A percentile compares a stretch with the other conserved stretches of the same genome.
These are phyloP conservation scores for Candida coquimbonensis DNA, from an alignment of 805 yeast species.

Conservation along the genomic window DNA sequence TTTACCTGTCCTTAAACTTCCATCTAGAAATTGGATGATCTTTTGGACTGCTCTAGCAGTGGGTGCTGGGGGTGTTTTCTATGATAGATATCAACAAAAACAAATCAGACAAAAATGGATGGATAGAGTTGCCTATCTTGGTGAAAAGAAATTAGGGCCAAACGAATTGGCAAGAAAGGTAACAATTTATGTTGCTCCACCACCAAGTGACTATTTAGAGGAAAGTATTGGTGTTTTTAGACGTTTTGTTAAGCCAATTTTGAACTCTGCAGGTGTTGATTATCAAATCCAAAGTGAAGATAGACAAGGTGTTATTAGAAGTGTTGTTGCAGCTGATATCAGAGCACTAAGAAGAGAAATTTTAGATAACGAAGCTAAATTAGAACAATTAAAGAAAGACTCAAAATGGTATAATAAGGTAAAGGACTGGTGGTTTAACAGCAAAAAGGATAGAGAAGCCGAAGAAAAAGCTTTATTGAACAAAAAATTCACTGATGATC, in stretches of 20 bases:
- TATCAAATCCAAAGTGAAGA: slow-evolving; percentile 69
- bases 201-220: slow-evolving; percentile 85
- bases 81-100: slow-evolving; percentile 72
- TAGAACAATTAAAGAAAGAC: slow-evolving; percentile 13
- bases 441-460: slow-evolving; percentile 5
- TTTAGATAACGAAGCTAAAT: slow-evolving; percentile 23
- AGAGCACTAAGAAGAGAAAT: slow-evolving; percentile 55
- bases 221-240: slow-evolving; percentile 68
- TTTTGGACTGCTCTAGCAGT: slow-evolving; percentile 69
- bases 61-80: slow-evolving; percentile 67
- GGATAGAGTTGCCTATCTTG: slow-evolving; percentile 45
- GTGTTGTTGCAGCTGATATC: slow-evolving; percentile 73
- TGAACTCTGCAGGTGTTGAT: slow-evolving; percentile 80
- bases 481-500: slow-evolving; percentile 26
- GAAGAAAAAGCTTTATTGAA: slow-evolving; percentile 15
- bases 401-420: slow-evolving; percentile 15
- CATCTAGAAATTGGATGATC: slow-evolving; percentile 89
- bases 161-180: slow-evolving; percentile 64
- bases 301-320: slow-evolving; percentile 86
- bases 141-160: slow-evolving; percentile 41
- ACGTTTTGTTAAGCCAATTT: slow-evolving; percentile 75
- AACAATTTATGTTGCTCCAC: slow-evolving; percentile 87
- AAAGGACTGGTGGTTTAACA: slow-evolving; percentile 6
- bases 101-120: slow-evolving; percentile 60
- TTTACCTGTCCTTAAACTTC: slow-evolving; percentile 65